Percentiles rank a stretch among this genome's conserved stretches.
Conservation (phyloP, 2,329 filamentous ascomycete species). For the Cytospora piceicola region DNA sequence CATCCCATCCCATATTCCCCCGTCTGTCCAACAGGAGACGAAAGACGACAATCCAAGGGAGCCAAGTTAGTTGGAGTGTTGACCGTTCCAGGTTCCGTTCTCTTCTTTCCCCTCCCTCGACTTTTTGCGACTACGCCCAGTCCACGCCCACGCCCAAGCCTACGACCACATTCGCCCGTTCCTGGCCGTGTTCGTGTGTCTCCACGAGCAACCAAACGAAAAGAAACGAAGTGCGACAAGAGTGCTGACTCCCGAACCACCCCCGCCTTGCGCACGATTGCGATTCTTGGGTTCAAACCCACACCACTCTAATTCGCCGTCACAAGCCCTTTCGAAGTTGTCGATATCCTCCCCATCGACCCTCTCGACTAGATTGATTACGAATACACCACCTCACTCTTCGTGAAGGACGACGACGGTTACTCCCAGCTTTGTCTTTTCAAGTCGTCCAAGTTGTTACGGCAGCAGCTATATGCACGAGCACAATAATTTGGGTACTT, state of each 20-base stretch:
- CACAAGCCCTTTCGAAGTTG: slow-evolving; percentile 8
- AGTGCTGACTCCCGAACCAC: background rate
- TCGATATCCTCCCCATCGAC: background rate
- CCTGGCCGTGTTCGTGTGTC: background rate
- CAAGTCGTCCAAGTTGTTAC: slow-evolving; percentile 11
- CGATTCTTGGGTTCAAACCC: background rate
- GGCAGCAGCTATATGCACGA: slow-evolving; percentile 13
- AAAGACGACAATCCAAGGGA: slow-evolving; percentile 2
- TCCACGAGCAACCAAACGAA: background rate
- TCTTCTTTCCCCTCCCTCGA: slow-evolving; percentile 17
- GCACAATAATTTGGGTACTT: slow-evolving; percentile 11
- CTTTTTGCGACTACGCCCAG: slow-evolving; percentile 9
- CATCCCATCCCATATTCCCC: slow-evolving; percentile 7
- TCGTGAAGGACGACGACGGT: slow-evolving; percentile 4
- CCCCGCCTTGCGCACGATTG: background rate
- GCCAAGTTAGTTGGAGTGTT: slow-evolving; percentile 27
- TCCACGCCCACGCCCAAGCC: background rate
- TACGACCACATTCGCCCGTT: background rate
- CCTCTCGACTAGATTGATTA: background rate
- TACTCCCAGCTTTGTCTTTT: background rate
- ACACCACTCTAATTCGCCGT: background rate
- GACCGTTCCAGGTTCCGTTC: slow-evolving; percentile 29
- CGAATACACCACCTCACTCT: background rate
- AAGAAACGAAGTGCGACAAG: background rate
- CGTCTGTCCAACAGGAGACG: background rate